Base-by-base conservation (phyloP, 1,139 yeast genomes). In the Ashbya aceris region DNA sequence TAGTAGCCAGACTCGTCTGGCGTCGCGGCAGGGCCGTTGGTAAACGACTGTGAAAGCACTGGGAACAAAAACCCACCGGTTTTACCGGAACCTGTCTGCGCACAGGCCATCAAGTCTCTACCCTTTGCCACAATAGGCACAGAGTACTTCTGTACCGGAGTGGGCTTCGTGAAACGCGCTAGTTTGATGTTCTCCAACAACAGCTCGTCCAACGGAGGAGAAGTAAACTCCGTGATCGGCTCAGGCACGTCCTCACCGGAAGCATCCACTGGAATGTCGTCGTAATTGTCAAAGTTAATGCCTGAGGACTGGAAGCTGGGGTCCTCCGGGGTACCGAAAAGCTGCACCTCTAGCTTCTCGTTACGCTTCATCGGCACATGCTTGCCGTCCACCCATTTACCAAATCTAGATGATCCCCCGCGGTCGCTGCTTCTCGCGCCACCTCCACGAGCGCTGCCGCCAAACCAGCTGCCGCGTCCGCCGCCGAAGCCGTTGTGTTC, bases 31-130 rank as follows among this genome's bases (percentile, higher is more conserved):
- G 99, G 99, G 39, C 99, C 99, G 58, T 74, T 77, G 66, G 77
- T 71, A 70, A 81, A 91, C 49, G 94, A 84, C 70, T 89, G 91
- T 38, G 95, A 83, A 56, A 91, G 76, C 46, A 93, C 95, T 53
- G 99, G 99, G 84, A 91, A 91, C 63, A 91, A 74, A 76, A 91
- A 91, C 53, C 98, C 99, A 75, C 98, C 97, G 64, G 99, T 91
- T 74, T 91, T 91, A 77, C 99, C 99, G 45, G 97, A 89, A 84
- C 93, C 97, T 57, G 98, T 91, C 74, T 91, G 98, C 50, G 98
- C 98, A 80, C 98, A 91, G 37, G 98, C 98, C 98, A 91, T 91
- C 70, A 91, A 79, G 69, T 91, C 99, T 72, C 98, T 82, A 58
- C 95, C 95, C 42, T 73, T 79, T 47, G 95, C 87, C 54, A 93